These are phyloP conservation scores for Infundibulicybe gibba DNA, from an alignment of 768 basidiomycete genomes.

Conservation along the genomic window DNA sequence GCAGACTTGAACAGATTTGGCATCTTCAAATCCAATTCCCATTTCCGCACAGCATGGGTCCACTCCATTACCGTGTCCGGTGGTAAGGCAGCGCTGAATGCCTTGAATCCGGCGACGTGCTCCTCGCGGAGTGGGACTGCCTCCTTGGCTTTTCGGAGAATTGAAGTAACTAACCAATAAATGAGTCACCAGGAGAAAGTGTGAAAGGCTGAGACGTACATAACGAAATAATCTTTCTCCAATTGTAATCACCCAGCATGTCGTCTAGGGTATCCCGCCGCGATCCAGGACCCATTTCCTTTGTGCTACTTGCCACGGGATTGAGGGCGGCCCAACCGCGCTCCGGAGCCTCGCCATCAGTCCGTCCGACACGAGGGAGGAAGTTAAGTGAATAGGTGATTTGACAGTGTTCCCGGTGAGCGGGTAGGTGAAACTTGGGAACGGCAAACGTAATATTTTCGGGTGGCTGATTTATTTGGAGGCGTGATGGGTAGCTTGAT, in stretches of 20 bases:
- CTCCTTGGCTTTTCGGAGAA: neutral
- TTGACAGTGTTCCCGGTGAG: conserved; percentile 2
- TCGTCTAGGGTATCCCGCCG: conserved; percentile 30
- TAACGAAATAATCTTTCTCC: conserved; percentile 17
- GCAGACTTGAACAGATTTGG: neutral
- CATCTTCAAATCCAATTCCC: neutral
- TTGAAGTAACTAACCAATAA: no score
- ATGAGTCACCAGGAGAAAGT: no score
- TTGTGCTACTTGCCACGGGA: conserved; percentile 23
- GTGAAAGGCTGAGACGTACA: no score
- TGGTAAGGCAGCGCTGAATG: neutral
- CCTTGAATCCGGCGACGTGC: neutral
- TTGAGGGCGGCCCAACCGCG: conserved; percentile 29
- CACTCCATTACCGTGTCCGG: neutral
- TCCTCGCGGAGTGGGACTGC: neutral
- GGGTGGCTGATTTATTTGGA: neutral
- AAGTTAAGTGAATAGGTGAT: conserved; percentile 13
- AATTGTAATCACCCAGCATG: conserved; percentile 30
- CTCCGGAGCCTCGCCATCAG: conserved; percentile 26
- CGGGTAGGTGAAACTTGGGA: conserved; percentile 12
- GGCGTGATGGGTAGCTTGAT: neutral
- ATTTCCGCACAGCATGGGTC: neutral
- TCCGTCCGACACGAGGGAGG: conserved; percentile 26
- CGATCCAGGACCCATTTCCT: conserved; percentile 30
- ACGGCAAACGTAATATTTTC: conserved; percentile 3